Conservation (phyloP, 345 rosid species). For the Sisymbrium altissimum region DNA sequence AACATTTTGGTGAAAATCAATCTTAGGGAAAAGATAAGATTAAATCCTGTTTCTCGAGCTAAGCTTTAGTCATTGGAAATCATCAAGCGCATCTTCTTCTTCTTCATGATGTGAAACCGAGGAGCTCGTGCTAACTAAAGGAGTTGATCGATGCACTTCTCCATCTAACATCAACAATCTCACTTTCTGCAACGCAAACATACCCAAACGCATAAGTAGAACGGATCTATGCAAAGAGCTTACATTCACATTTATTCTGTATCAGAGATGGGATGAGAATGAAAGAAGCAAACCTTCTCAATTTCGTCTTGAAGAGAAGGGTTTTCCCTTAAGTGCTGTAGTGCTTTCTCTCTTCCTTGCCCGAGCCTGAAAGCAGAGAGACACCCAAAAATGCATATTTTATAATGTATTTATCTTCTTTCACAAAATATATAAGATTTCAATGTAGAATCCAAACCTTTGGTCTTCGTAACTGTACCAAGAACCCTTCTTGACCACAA, state of each 20-base stretch:
- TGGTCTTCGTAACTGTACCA: constrained; percentile 97
- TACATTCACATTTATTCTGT: background rate
- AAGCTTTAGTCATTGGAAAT: constrained; percentile 31
- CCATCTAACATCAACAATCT: constrained; percentile 59
- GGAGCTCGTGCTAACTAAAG: constrained; percentile 27
- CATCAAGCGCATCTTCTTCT: constrained; percentile 37
- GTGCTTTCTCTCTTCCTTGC: constrained; percentile 90
- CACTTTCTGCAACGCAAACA: constrained; percentile 46
- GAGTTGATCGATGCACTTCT: constrained; percentile 40
- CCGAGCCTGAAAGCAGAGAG: constrained; percentile 55
- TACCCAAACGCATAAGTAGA: background rate
- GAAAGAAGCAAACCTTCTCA: constrained; percentile 58
- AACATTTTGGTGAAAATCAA: background rate
- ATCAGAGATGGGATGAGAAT: background rate
- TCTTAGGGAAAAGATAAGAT: background rate
- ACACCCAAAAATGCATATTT: background rate
- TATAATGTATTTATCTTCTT: background rate
- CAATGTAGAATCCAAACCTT: constrained; percentile 41
- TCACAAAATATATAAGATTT: background rate
- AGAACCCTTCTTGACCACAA: constrained; percentile 83
- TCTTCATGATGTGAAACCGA: constrained; percentile 41
- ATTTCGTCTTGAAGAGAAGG: constrained; percentile 62
- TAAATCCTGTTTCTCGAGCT: background rate
- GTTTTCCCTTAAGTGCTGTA: constrained; percentile 76
- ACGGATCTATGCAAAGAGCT: background rate